These are phyloP conservation scores for Salicornia ramosissima DNA, from an alignment of 148 eudicot species.

Conservation along the genomic window DNA sequence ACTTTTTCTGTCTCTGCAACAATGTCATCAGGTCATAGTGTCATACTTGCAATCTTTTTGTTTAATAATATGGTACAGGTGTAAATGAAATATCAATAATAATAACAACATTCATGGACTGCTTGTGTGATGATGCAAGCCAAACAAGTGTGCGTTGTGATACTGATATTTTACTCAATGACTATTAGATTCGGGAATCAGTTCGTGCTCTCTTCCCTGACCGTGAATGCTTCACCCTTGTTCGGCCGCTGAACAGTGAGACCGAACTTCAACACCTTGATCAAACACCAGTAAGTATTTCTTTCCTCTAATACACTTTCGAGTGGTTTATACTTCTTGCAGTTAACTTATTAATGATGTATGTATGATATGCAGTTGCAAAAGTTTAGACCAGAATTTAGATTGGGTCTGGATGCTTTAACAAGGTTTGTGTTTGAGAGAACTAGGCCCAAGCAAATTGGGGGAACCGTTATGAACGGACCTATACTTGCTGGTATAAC, in stretches of 20 bases:
- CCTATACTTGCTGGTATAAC: slow-evolving; percentile 88
- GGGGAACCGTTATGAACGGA: slow-evolving; percentile 84
- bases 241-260: slow-evolving; percentile 81
- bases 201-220: slow-evolving; percentile 96
- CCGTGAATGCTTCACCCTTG: slow-evolving; percentile 92
- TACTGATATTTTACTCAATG: slow-evolving; percentile 18
- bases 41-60: background rate
- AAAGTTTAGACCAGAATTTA: slow-evolving; percentile 84
- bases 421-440: slow-evolving; percentile 90
- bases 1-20: background rate
- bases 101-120: background rate
- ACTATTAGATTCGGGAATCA: slow-evolving; percentile 76
- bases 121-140: background rate
- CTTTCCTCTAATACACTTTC: background rate
- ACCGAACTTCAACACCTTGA: slow-evolving; percentile 87
- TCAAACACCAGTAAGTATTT: slow-evolving; percentile 66
- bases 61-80: background rate
- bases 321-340: slow-evolving; percentile 10
- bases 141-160: background rate
- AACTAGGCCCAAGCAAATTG: slow-evolving; percentile 91
- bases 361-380: slow-evolving; percentile 45
- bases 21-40: background rate
- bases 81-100: background rate
- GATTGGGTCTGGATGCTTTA: slow-evolving; percentile 82
- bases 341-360: background rate